phyloP scores from a whole-genome alignment of 116 monocot species.

The Papilionanthe hybrid region DNA sequence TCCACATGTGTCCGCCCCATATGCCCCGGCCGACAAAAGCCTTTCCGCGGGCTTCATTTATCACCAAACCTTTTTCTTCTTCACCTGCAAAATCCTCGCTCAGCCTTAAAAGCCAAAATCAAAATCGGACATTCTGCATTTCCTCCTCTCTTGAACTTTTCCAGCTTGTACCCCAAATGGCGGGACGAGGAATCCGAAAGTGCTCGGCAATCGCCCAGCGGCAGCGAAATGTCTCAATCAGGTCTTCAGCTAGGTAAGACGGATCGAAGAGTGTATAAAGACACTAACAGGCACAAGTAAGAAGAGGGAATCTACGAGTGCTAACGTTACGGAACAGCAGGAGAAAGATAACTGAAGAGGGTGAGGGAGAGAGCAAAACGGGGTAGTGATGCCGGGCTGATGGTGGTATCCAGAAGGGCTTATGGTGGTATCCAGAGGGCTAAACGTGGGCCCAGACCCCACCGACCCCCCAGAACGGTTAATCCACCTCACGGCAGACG shows the following conservation, averaged over 20 bases:
- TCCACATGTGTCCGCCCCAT: slow-evolving; percentile 32
- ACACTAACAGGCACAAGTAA: neutral
- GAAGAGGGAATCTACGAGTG: neutral
- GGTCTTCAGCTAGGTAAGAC: neutral
- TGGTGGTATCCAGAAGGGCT: neutral
- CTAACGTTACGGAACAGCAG: neutral
- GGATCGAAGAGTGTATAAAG: neutral
- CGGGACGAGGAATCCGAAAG: neutral
- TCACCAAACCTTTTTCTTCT: neutral
- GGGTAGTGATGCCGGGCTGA: neutral
- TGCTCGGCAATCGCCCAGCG: neutral
- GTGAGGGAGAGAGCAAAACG: neutral
- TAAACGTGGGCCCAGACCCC: neutral
- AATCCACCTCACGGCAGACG: too few relatives aligned
- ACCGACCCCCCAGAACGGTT: neutral
- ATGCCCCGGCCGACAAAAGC: slow-evolving; percentile 33
- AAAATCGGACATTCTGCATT: neutral
- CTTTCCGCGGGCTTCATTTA: slow-evolving; percentile 11
- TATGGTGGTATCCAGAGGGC: too few relatives aligned
- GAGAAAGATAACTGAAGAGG: neutral
- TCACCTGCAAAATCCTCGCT: neutral
- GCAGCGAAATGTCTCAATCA: too few relatives aligned
- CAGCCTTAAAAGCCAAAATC: neutral
- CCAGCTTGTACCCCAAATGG: neutral
- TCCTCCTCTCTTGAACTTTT: neutral